Percentiles rank a stretch among this genome's conserved stretches.
These are phyloP conservation scores for Plasmodium chabaudi DNA, from an alignment of 169 alveolate species.

Conservation along the genomic window DNA sequence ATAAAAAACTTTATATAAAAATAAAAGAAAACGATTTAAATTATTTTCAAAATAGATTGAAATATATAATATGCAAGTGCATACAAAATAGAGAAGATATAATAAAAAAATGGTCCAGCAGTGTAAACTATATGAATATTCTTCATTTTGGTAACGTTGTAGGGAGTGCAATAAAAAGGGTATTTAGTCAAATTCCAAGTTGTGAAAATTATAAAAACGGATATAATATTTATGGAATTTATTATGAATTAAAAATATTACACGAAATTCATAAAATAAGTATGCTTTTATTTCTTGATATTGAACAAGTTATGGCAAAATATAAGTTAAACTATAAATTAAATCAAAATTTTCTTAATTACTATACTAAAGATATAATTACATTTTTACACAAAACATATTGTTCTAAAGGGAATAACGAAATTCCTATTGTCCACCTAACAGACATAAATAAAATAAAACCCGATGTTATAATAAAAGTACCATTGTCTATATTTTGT, in stretches of 20 bases:
- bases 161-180: conserved; percentile 32
- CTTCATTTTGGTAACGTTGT: conserved; percentile 16
- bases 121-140: neutral
- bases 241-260: conserved; percentile 27
- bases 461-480: neutral
- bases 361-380: conserved; percentile 18
- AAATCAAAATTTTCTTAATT: conserved; percentile 1
- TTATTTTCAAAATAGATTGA: conserved; percentile 8
- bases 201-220: neutral
- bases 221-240: conserved; percentile 26
- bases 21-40: conserved; percentile 10
- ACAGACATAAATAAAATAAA: conserved; percentile 14
- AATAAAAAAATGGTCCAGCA: neutral
- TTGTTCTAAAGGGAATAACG: too few relatives aligned
- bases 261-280: conserved; percentile 13
- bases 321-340: conserved; percentile 27
- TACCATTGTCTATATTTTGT: neutral
- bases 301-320: conserved; percentile 19
- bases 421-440: neutral
- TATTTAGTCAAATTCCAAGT: neutral
- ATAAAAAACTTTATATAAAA: neutral
- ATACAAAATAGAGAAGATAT: neutral
- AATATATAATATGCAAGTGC: conserved; percentile 5
- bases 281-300: conserved; percentile 2
- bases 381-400: neutral